A percentile compares a stretch with the other conserved stretches of the same genome.
These are phyloP conservation scores for Isabelozyma rhagii DNA, from an alignment of 805 yeast species.

Conservation along the genomic window DNA sequence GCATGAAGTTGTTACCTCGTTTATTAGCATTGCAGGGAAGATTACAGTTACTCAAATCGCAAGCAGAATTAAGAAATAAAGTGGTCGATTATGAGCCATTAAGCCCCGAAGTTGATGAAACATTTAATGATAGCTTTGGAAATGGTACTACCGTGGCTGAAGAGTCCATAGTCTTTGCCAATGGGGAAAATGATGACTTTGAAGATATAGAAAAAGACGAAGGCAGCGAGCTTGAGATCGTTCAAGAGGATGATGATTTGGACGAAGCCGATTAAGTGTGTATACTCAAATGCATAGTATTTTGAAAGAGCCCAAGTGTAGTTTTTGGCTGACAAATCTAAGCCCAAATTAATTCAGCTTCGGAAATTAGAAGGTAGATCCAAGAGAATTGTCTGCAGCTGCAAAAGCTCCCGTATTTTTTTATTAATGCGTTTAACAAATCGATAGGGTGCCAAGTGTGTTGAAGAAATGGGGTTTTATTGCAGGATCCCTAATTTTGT, in stretches of 20 bases:
- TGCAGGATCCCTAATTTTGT: too few relatives aligned
- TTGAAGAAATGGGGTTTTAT: too few relatives aligned
- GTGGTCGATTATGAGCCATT: constrained; percentile 12
- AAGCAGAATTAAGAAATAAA: constrained; percentile 60
- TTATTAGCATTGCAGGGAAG: constrained; percentile 84
- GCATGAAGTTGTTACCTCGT: constrained; percentile 57
- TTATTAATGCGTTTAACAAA: too few relatives aligned
- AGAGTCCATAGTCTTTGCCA: constrained; percentile 33
- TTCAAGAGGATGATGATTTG: constrained; percentile 38
- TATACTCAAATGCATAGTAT: background rate
- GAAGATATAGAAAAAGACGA: constrained; percentile 31
- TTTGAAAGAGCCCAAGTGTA: too few relatives aligned
- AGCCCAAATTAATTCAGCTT: too few relatives aligned
- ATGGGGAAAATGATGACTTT: constrained; percentile 38
- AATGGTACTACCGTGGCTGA: constrained; percentile 21
- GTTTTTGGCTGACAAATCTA: too few relatives aligned
- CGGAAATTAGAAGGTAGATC: too few relatives aligned
- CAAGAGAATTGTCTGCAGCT: too few relatives aligned
- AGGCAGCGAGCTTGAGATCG: constrained; percentile 19
- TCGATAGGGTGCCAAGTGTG: too few relatives aligned
- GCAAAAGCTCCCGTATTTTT: too few relatives aligned
- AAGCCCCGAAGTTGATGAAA: constrained; percentile 13
- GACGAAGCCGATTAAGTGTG: constrained; percentile 20
- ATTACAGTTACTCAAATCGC: constrained; percentile 71
- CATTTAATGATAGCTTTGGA: constrained; percentile 10